phyloP scores from a whole-genome alignment of 139 green algal species.

The Volvox reticuliferus region DNA sequence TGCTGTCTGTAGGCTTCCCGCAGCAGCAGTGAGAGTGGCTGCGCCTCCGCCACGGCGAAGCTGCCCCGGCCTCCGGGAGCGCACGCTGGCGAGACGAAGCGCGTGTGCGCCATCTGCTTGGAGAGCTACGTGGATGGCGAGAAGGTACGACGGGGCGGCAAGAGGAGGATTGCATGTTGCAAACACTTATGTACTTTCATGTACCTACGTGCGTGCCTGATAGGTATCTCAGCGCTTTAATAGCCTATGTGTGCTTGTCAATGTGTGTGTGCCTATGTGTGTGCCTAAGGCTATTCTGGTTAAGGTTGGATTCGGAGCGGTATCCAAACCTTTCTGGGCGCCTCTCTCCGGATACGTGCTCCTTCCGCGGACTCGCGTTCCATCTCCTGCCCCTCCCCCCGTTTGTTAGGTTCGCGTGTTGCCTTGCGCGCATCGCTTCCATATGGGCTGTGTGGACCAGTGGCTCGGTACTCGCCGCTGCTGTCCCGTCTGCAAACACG shows the following conservation, averaged over 20 bases:
- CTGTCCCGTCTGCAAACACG: constrained; percentile 64
- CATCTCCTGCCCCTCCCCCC: background rate
- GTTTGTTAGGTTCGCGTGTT: constrained; percentile 49
- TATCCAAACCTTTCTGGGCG: no score
- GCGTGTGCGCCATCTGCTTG: constrained; percentile 58
- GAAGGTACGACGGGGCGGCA: background rate
- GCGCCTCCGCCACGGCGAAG: background rate
- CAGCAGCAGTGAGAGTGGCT: constrained; percentile 27
- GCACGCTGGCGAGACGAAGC: constrained; percentile 62
- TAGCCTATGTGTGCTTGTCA: no score
- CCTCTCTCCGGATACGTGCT: background rate
- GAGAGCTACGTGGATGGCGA: constrained; percentile 45
- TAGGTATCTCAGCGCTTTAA: no score
- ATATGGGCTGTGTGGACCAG: constrained; percentile 62
- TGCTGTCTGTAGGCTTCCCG: background rate
- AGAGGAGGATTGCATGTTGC: background rate
- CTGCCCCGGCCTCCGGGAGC: constrained; percentile 9
- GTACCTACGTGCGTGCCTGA: no score
- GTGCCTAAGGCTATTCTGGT: no score
- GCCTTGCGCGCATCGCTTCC: constrained; percentile 49
- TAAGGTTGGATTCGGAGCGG: no score
- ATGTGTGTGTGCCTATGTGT: background rate
- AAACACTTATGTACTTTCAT: no score
- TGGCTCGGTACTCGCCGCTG: constrained; percentile 48
- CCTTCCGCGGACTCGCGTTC: background rate